These are phyloP conservation scores for Rhexocercosporidium sp. DNA, from an alignment of 2,329 filamentous ascomycete genomes.

Conservation along the genomic window DNA sequence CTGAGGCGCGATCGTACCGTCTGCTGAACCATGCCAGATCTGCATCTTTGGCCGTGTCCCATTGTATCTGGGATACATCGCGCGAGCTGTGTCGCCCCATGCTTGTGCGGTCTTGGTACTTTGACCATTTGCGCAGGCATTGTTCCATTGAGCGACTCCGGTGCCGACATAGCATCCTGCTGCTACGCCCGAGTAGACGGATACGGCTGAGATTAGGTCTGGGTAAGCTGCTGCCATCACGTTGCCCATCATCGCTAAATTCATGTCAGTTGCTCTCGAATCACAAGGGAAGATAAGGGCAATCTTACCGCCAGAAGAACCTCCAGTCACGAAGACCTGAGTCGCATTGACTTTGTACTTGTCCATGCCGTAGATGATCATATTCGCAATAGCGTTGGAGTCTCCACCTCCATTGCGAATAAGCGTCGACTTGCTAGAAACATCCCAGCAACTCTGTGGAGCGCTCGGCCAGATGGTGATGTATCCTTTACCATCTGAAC, in stretches of 20 bases:
- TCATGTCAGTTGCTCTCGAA: neutral
- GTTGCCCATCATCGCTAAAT: slow-evolving; percentile 53
- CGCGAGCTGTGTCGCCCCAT: slow-evolving; percentile 54
- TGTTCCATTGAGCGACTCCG: slow-evolving; percentile 58
- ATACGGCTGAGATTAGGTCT: slow-evolving; percentile 51
- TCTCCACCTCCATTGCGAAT: slow-evolving; percentile 62
- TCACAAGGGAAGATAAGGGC: neutral
- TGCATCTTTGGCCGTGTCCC: slow-evolving; percentile 36
- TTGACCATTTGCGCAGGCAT: slow-evolving; percentile 49
- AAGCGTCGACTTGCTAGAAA: slow-evolving; percentile 52
- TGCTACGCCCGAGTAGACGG: slow-evolving; percentile 50
- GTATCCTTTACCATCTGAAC: slow-evolving; percentile 59
- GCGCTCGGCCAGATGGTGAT: slow-evolving; percentile 63
- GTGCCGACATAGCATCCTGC: slow-evolving; percentile 50
- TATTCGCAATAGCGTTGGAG: slow-evolving; percentile 60
- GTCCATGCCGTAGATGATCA: slow-evolving; percentile 58
- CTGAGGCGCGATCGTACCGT: slow-evolving; percentile 46
- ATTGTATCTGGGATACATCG: slow-evolving; percentile 46
- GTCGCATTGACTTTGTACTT: slow-evolving; percentile 56
- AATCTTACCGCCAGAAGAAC: slow-evolving; percentile 49
- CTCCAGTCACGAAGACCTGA: slow-evolving; percentile 59
- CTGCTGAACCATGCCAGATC: slow-evolving; percentile 45
- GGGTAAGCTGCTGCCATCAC: slow-evolving; percentile 51
- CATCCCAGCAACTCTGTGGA: slow-evolving; percentile 64
- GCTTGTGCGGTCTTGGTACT: slow-evolving; percentile 45